Evolutionary conservation across 164 flowering plant genomes (phyloP), one percentile per base, ranked within the genome.

Genomic region (Annona squamosa): DNA sequence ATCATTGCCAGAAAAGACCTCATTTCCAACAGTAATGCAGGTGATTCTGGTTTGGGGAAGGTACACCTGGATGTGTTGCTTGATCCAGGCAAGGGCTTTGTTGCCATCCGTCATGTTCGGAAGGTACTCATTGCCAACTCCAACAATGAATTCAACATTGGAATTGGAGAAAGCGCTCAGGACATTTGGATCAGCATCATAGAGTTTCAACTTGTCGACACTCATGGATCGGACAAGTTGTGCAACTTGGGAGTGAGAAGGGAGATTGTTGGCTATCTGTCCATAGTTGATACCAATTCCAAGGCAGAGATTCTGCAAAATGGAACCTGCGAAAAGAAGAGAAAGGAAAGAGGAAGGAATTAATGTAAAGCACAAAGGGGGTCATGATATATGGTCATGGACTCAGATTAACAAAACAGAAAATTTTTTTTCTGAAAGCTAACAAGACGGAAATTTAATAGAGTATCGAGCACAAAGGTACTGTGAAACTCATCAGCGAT

Each of bases 251-350:
- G 87, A 71, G 0, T 87, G 93, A 6, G 97, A 80, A 2, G 95
- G 95, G 43, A 90, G 91, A 74, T 89, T 86, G 82, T 90, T 85
- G 45, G 91, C 95, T 3, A 90, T 89, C 78, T 89, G 91, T 3
- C 95, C 95, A 67, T 92, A 90, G 81, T 92, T 92, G 18, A 92
- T 90, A 71, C 97, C 97, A 13, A 87, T 72, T 44, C 83, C 84
- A 44, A 80, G 68, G 70, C 87, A 72, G 1, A 37, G 68, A 18
- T 72, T 75, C 73, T 68, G 81, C 18, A 76, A 75, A 1, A 72
- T 9, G 43, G 76, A 76, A 81, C 81, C 90, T 89, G 86, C 44
- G 66, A 43, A 82, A 48, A 26, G 37, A 2, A n/a, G 45, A 16
- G 6, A 26, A 26, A 26, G 37, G 37, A 26, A 26, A 26, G 37